These are phyloP conservation scores for Trichaptum fuscoviolaceum DNA, from an alignment of 768 basidiomycete genomes.

Conservation along the genomic window DNA sequence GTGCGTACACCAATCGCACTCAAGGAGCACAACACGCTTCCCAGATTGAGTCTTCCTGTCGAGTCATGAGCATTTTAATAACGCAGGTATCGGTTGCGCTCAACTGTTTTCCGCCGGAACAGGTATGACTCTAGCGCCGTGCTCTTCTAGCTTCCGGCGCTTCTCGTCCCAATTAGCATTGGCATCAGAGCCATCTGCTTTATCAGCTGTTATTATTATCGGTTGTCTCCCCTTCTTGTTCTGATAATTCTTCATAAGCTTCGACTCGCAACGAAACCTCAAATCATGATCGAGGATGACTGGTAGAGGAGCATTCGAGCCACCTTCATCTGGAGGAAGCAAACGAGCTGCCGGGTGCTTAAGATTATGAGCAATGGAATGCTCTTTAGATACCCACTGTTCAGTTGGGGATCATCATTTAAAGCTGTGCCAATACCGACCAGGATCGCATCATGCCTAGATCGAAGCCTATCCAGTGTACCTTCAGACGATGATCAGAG, in stretches of 20 bases:
- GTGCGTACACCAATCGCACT: conserved; percentile 48
- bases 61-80: neutral
- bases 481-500: neutral
- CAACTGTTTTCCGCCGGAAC: conserved; percentile 28
- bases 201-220: conserved; percentile 50
- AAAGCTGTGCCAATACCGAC: conserved; percentile 86
- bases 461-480: conserved; percentile 62
- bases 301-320: conserved; percentile 57
- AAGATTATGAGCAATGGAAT: conserved; percentile 50
- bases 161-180: conserved; percentile 31
- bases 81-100: neutral
- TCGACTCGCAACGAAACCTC: conserved; percentile 60
- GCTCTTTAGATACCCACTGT: conserved; percentile 46
- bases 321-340: conserved; percentile 16
- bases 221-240: conserved; percentile 58
- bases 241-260: conserved; percentile 61
- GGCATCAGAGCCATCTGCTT: conserved; percentile 5
- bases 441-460: conserved; percentile 90
- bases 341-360: conserved; percentile 17
- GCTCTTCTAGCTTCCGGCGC: conserved; percentile 42
- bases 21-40: neutral
- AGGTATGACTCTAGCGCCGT: conserved; percentile 63
- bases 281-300: conserved; percentile 77
- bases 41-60: neutral
- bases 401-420: conserved; percentile 93